Conservation (phyloP, 768 basidiomycete genomes). For the Trametes coccinea region DNA sequence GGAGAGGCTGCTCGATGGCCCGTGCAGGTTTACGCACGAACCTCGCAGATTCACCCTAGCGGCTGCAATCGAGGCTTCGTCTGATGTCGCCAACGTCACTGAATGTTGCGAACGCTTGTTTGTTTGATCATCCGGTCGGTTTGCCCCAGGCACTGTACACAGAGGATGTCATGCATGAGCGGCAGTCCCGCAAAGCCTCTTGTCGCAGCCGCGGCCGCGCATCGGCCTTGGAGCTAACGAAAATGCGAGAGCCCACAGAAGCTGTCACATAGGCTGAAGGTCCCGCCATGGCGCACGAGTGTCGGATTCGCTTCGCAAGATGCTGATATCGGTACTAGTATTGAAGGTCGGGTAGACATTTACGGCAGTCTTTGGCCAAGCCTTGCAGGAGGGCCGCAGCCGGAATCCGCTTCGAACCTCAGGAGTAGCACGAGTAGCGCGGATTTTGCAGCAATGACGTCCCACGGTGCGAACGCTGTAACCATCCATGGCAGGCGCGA, state of each 20-base stretch:
- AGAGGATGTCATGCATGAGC: not conserved
- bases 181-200: not conserved
- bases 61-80: not conserved
- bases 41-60: not conserved
- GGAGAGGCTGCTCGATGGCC: no score
- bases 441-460: not conserved
- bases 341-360: not conserved
- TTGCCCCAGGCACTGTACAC: not conserved
- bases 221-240: not conserved
- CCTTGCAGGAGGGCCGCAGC: not conserved
- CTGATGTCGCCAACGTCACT: not conserved
- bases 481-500: not conserved
- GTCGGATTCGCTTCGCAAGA: not conserved
- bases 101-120: not conserved
- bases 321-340: not conserved
- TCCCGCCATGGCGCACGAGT: not conserved
- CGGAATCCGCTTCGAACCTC: not conserved
- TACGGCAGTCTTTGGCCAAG: not conserved
- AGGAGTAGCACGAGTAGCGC: not conserved
- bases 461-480: not conserved
- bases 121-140: not conserved
- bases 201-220: not conserved
- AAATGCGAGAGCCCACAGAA: not conserved
- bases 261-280: conserved; percentile 1
- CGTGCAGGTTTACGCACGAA: no score